A percentile compares a stretch with the other conserved stretches of the same genome.
These are phyloP conservation scores for Clarireedia hainanense DNA, from an alignment of 2,329 filamentous ascomycete genomes.

Conservation along the genomic window DNA sequence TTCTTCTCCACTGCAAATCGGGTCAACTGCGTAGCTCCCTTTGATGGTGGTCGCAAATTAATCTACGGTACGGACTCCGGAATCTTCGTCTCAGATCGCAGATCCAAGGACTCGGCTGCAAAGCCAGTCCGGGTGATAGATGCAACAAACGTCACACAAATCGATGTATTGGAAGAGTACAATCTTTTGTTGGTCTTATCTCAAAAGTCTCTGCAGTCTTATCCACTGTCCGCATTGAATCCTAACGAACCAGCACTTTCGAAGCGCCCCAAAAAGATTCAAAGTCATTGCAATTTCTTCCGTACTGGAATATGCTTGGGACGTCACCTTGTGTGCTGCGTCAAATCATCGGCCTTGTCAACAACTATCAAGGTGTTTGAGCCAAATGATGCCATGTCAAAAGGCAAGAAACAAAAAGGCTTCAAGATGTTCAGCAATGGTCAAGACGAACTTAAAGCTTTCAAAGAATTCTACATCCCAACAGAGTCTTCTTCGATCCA, in stretches of 20 bases:
- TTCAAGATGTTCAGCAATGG: constrained; percentile 93
- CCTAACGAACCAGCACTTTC: constrained; percentile 70
- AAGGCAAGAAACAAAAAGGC: constrained; percentile 91
- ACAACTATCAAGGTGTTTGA: constrained; percentile 99
- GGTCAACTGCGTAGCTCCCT: constrained; percentile 91
- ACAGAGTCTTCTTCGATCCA: constrained; percentile 98
- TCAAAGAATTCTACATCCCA: constrained; percentile 98
- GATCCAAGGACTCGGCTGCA: constrained; percentile 67
- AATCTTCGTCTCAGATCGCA: constrained; percentile 86
- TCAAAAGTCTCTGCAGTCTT: constrained; percentile 88
- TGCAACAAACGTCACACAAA: constrained; percentile 79
- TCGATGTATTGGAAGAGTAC: constrained; percentile 94
- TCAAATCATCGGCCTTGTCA: constrained; percentile 87
- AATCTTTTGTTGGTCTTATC: constrained; percentile 83
- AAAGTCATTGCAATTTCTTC: constrained; percentile 97
- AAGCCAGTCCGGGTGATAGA: constrained; percentile 81
- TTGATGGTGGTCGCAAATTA: constrained; percentile 90
- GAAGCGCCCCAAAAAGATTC: constrained; percentile 90
- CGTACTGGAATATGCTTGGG: constrained; percentile 93
- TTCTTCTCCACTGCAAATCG: constrained; percentile 64
- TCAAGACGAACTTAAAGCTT: constrained; percentile 91
- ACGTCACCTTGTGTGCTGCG: constrained; percentile 88
- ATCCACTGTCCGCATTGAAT: constrained; percentile 79
- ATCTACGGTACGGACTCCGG: constrained; percentile 92
- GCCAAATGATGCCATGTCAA: constrained; percentile 88